Base-by-base conservation (phyloP, 176 grass and related monocot genomes). In the Cenchrus americanus region DNA sequence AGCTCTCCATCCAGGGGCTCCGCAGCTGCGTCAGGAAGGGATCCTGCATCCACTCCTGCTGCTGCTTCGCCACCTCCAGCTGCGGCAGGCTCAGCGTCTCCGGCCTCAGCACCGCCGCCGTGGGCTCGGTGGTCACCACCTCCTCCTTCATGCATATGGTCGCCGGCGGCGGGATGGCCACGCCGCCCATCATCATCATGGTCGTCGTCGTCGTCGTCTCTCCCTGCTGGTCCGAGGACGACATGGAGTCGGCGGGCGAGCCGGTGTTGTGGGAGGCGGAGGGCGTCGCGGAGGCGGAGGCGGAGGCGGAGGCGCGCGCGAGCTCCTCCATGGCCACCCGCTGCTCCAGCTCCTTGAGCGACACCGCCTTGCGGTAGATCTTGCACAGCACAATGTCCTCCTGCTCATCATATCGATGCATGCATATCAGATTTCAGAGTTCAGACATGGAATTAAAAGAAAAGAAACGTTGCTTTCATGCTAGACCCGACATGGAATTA, bases 341-440 rank as follows among this genome's bases (percentile, higher is more conserved):
- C 63, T 98, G 95, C 83, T 98, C 95, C 8, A 98, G 77, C 86
- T 95, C 95, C 86, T 98, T 98, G 70, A 98, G 84, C 0, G 95
- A 91, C 1, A 92, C 87, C 0, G 92, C 95, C 86, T 98, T 98
- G 2, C 92, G 88, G 82, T 98, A 98, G 11, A 98, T 77, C 87
- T 98, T 97, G 90, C 95, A 97, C 13, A 97, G 81, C 2, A 97
- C 95, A 1, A 94, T 87, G 73, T 89, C 92, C 19, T 89, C 92
- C 92, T 97, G 91, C 11, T 49, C 10, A 37, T 37, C 34, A 37
- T 37, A 37, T 37, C 34, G 34, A 37, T 37, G 34, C 34, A 37
- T 37, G 4, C 27, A 30, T 30, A 30, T 30, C 27, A 30, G 27
- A 30, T 30, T n/a, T n/a, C n/a, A n/a, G n/a, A n/a, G n/a, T n/a